Percentiles rank a stretch among this genome's conserved stretches.
phyloP scores from a whole-genome alignment of 345 rosid genomes.

The Erucastrum elatum region DNA sequence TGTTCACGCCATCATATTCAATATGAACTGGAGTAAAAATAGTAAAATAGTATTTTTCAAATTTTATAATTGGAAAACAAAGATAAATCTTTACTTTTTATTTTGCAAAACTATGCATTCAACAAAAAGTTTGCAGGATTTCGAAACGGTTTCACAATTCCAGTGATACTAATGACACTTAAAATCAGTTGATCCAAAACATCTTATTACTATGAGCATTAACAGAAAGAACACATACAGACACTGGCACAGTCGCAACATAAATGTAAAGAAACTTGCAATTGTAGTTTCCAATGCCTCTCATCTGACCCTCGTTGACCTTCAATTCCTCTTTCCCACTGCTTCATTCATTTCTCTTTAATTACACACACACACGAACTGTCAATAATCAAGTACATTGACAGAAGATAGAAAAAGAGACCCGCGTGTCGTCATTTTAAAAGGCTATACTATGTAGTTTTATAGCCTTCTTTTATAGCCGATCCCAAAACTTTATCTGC shows the following conservation, averaged over 20 bases:
- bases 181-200: not conserved
- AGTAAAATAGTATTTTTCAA: not conserved
- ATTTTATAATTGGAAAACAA: not conserved
- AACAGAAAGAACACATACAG: not conserved
- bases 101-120: not conserved
- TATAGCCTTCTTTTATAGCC: constrained; percentile 7
- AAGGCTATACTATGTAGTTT: not conserved
- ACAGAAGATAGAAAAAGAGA: not conserved
- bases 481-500: constrained; percentile 19
- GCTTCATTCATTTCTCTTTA: constrained; percentile 5
- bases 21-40: not conserved
- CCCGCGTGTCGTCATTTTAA: constrained; percentile 18
- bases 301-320: constrained; percentile 34
- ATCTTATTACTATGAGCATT: not conserved
- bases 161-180: not conserved
- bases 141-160: not conserved
- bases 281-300: constrained; percentile 26
- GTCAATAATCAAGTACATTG: not conserved
- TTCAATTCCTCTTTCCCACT: constrained; percentile 27
- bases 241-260: constrained; percentile 21
- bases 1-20: not conserved
- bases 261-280: constrained; percentile 20
- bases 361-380: not conserved
- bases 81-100: not conserved
- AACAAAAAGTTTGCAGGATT: not conserved